Base-by-base conservation (phyloP, 768 basidiomycete species). In the Leccinellum rugosiceps region DNA sequence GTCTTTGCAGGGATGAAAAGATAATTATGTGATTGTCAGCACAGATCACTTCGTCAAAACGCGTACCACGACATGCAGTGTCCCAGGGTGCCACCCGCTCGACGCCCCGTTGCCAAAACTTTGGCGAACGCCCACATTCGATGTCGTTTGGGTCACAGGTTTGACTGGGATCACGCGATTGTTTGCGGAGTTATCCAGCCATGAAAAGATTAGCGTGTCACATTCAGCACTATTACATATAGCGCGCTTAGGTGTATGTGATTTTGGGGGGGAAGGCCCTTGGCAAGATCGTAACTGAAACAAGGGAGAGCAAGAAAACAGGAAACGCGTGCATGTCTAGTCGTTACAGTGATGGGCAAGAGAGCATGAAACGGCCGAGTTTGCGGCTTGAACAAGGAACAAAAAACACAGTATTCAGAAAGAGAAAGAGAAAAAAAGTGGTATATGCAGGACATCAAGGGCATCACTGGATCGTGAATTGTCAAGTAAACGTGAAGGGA, bases 1-100 rank as follows among this genome's bases (percentile, higher is more conserved):
- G 65, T 76, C 19, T 72, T 88, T 52, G 78, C 79, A 32, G 90
- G 90, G 34, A 82, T 91, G 82, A 80, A 83, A 61, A 79, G 88
- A 65, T 90, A 76, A 81, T 49, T 50, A 46, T 59, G 19, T 48
- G 52, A 30, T 13, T 30, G 19, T 32, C 48, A 48, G 49, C 25
- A 45, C 28, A 34, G 7, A 14, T 55, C 45, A 15, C 58, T 34
- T 57, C 53, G 25, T 47, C 53, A 28, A 50, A 28, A 56, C 38
- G 43, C 43, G 32, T 58, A 46, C 55, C 54, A 51, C 28, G 56
- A 49, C 48, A 34, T 52, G 49, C 50, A 35, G 31, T 44, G 56
- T 21, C 51, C 53, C 34, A 57, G 48, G 52, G 50, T 59, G 44
- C 45, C 51, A 34, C 54, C 28, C 44, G 31, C 46, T 49, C 38